Base-by-base conservation (phyloP, 2,329 filamentous ascomycete species). In the Colletotrichum orchidophilum region DNA sequence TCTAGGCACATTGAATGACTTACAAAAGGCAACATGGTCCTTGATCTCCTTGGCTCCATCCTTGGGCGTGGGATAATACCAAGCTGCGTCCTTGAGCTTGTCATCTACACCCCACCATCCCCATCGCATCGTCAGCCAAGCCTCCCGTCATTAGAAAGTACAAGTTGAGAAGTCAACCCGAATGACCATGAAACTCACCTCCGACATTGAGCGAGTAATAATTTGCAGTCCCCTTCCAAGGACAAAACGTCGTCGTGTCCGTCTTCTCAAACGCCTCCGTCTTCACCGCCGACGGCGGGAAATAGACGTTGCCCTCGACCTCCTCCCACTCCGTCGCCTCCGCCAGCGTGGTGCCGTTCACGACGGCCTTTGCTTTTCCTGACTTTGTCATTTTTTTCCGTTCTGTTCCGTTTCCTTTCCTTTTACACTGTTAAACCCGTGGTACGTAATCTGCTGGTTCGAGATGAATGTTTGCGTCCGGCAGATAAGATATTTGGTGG, bases 231-330 rank as follows among this genome's bases (percentile, higher is more conserved):
- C 88, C 88, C 76, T 90, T 90, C 87, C 87, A 90, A 0, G 84
- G 83, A 67, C 88, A 90, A 59, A 81, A 78, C 0, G 87, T 89
- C 52, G 80, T 81, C 12, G 84, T 82, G 15, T 82, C 78, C 7
- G 86, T 87, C 63, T 73, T 73, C 50, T 76, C 79, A 72, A 90
- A 83, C 73, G 81, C 81, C 66, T 84, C 80, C 39, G 81, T 78
- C 71, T 85, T 81, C 71, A 88, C 77, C 8, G 83, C 78, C 8
- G 81, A 80, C 0, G 83, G 84, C 52, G 85, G 85, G 75, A 87
- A 87, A 76, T 90, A 90, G 71, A 90, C 83, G 77, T 89, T 90
- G 29, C 87, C 87, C 74, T 91, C 88, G 39, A 90, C 87, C 3
- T 88, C 83, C 31, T 85, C 82, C 80, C 84, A 89, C 18, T 79